phyloP scores from a whole-genome alignment of 169 alveolate genomes.

The Eimeria zaria region DNA sequence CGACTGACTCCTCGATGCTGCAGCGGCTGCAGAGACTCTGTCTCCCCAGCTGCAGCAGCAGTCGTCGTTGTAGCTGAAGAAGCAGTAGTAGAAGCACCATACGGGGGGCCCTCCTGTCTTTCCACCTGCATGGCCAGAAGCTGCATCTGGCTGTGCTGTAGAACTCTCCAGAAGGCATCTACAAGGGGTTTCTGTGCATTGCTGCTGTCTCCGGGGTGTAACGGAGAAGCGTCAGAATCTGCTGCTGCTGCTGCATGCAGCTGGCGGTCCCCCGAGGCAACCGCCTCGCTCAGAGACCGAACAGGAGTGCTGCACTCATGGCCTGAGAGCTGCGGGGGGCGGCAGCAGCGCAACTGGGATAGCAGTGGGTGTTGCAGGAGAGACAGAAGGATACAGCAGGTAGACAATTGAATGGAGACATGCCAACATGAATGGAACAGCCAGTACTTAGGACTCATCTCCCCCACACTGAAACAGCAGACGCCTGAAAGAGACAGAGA shows the following conservation, averaged over 20 bases:
- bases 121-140: not conserved
- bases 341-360: not conserved
- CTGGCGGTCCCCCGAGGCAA: not conserved
- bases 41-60: no score
- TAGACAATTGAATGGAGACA: conserved; percentile 3
- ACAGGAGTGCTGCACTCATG: conserved; percentile 3
- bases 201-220: not conserved
- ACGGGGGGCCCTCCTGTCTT: no score
- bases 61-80: no score
- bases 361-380: conserved; percentile 30
- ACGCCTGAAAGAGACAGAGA: not conserved
- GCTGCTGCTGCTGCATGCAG: not conserved
- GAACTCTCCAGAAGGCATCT: conserved; percentile 38
- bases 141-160: conserved; percentile 44
- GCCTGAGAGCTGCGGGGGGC: not conserved
- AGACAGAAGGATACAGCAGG: conserved; percentile 20
- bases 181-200: not conserved
- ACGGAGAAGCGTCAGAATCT: no score
- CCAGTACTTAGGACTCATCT: conserved; percentile 28
- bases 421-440: conserved; percentile 45
- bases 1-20: not conserved
- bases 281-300: conserved; percentile 42
- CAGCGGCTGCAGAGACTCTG: not conserved
- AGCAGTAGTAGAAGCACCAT: no score
- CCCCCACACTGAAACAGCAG: conserved; percentile 27